These are phyloP conservation scores for Tolypocladium ovalisporum DNA, from an alignment of 2,329 filamentous ascomycete genomes.

Conservation along the genomic window DNA sequence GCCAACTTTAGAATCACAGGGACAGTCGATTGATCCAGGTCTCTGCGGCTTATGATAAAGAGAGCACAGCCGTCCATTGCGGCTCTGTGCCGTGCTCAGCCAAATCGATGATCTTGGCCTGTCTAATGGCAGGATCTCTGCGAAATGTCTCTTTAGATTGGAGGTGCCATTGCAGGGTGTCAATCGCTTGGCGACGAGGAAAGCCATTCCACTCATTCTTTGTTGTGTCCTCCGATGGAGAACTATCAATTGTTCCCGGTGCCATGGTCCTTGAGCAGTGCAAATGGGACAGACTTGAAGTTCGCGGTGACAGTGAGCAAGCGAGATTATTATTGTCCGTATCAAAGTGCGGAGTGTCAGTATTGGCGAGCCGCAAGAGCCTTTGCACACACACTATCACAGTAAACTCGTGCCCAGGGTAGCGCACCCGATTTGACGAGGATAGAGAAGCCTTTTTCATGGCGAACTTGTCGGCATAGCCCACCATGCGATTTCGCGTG, in stretches of 20 bases:
- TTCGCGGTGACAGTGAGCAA: neutral
- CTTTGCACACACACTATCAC: neutral
- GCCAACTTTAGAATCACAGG: neutral
- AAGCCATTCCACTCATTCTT: neutral
- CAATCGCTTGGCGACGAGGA: neutral
- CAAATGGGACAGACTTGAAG: neutral
- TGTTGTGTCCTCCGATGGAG: neutral
- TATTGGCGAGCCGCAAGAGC: neutral
- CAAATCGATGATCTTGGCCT: neutral
- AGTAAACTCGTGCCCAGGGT: too few relatives aligned
- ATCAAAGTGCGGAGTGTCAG: too few relatives aligned
- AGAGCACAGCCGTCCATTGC: neutral
- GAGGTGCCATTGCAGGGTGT: neutral
- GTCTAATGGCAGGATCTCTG: neutral
- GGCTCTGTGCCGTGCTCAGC: neutral
- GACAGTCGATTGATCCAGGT: neutral
- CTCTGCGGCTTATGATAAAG: neutral
- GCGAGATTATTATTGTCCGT: too few relatives aligned
- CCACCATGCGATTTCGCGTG: too few relatives aligned
- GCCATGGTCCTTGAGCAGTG: neutral
- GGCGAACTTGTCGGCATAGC: too few relatives aligned
- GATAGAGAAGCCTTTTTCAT: neutral
- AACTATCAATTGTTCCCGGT: neutral
- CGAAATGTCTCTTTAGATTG: neutral
- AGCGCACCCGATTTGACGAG: neutral